Evolutionary conservation across 768 basidiomycete species (phyloP), one percentile per base, ranked within the genome.

Genomic region (Phallus indusiatus): DNA sequence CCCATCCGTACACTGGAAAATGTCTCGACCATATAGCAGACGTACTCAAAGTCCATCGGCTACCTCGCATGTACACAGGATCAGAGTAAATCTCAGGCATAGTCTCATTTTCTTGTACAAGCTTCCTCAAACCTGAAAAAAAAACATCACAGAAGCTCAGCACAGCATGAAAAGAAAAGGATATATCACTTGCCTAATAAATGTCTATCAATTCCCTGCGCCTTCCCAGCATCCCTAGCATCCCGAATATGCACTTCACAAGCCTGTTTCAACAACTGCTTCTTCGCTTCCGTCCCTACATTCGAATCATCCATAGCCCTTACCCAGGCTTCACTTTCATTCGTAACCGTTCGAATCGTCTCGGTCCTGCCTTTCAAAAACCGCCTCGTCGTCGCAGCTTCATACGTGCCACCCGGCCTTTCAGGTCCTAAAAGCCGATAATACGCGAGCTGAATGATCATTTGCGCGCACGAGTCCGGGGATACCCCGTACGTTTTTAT

Each of bases 401-500:
- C 94, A 68, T 97, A 97, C n/a, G 92, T 93, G 5, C 81, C 90
- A 2, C 89, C 92, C 10, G 69, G 60, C 28, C 75, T 74, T 62
- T 83, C 71, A n/a, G 69, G 64, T 46, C 78, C 75, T 33, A 85
- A 72, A 35, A 92, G 77, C 0, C 93, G 81, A 59, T 77, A 80
- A 70, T 94, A 94, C 6, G 94, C 94, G 50, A 97, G 75, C 69
- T 97, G 94, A 53, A 94, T 78, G 67, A 93, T 74, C 81, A 96
- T 84, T 74, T 97, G 94, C 50, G 89, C 85, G 92, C 93, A 96
- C 24, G 88, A 88, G 67, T 97, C 94, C 2, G 94, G 94, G 47
- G 91, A 90, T n/a, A 88, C 83, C 35, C 88, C 84, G 65, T 90
- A 91, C 14, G 78, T 73, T 76, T 95, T 96, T 74, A 95, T 90